Base-by-base conservation (phyloP, 768 basidiomycete genomes). In the Hericium erinaceus region DNA sequence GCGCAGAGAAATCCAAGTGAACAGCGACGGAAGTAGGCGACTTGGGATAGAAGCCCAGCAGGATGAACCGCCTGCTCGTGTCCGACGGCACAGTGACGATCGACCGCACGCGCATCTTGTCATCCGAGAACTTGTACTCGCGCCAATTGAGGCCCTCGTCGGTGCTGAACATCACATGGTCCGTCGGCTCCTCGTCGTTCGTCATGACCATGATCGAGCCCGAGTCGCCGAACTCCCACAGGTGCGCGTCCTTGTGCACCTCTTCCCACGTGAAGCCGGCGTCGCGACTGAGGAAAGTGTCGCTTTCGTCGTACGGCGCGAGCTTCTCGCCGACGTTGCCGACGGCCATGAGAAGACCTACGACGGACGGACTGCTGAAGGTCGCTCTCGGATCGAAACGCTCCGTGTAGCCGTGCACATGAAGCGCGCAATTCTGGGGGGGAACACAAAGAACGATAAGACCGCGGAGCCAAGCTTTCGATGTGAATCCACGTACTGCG, bases 201-300 rank as follows among this genome's bases (percentile, higher is more conserved):
- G 84, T 92, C 74, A 99, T 87, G 63, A 99, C 76, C 39, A 98
- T 78, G 57, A 99, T 78, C 1, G 95, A 94, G 4, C 97, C 97
- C 0, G 92, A 95, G 73, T 98, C 97, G 28, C 95, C 95, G 64
- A 95, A 98, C 68, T 95, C 94, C 93, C 92, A 99, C 40, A 98
- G 77, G 67, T 98, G 89, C 0, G 97, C 95, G 63, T 95, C 95
- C 69, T 99, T 99, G 75, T 94, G 94, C 0, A 99, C 87, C 73
- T 99, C 97, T 68, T 97, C 84, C 97, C 97, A 99, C 0, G 91
- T 93, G 72, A 97, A 97, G 9, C 97, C 97, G 2, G 84, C 97
- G 64, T 99, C 92, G 4, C 97, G 91, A 57, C 91, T 92, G 44
- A 98, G 79, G 85, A 97, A 98, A 2, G 94, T 97, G 69, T 98